A percentile compares a stretch with the other conserved stretches of the same genome.
Conservation (phyloP, 352 stramenopile species). For the Phytopythium helicoides region DNA sequence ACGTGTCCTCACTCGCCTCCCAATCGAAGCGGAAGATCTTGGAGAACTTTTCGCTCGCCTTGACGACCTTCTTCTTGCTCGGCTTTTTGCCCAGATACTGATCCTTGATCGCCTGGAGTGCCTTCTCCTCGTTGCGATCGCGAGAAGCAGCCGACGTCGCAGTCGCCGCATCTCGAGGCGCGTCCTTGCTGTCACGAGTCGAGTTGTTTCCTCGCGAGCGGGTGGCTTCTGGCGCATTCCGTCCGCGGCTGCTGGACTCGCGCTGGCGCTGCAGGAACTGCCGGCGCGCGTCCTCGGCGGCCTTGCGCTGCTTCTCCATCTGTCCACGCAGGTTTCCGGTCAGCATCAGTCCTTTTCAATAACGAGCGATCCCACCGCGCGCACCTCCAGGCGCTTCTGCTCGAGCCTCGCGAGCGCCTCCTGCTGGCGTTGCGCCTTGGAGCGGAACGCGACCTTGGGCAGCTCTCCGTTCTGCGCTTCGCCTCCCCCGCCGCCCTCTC, state of each 20-base stretch:
- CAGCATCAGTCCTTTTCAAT: neutral
- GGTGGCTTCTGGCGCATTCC: conserved; percentile 14
- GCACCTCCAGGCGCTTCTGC: conserved; percentile 60
- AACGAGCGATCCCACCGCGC: neutral
- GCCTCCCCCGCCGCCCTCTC: neutral
- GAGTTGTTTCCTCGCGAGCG: neutral
- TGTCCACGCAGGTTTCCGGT: conserved; percentile 5
- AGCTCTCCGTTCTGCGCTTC: conserved; percentile 1
- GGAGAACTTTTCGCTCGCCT: conserved; percentile 92
- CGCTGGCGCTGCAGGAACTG: conserved; percentile 64
- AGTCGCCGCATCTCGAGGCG: conserved; percentile 10
- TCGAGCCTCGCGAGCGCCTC: conserved; percentile 70
- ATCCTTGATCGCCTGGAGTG: conserved; percentile 81
- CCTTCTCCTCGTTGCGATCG: conserved; percentile 61
- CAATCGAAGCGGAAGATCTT: conserved; percentile 95
- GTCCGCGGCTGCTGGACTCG: conserved; percentile 16
- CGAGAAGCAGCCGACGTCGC: conserved; percentile 12
- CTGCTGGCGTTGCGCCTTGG: conserved; percentile 78
- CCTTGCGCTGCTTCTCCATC: conserved; percentile 56
- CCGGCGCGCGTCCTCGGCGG: conserved; percentile 50
- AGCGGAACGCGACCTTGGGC: conserved; percentile 65
- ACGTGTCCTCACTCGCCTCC: conserved; percentile 92
- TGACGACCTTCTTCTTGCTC: conserved; percentile 89
- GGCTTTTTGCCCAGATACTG: conserved; percentile 88
- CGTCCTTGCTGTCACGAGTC: neutral